These are phyloP conservation scores for Ophiocordyceps unilateralis DNA, from an alignment of 2,329 filamentous ascomycete genomes.

Conservation along the genomic window DNA sequence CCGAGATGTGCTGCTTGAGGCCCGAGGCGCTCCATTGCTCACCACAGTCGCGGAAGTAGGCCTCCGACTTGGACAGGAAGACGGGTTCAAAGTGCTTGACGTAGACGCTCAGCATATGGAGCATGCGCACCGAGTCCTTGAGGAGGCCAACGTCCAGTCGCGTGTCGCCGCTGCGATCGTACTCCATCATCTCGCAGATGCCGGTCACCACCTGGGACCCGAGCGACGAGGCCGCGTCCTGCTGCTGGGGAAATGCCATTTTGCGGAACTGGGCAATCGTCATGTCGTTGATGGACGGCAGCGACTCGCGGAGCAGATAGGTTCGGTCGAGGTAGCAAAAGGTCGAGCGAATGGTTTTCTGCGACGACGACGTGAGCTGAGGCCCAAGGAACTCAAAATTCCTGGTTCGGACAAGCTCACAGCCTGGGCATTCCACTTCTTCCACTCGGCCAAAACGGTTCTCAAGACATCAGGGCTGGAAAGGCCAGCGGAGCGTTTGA, in stretches of 20 bases:
- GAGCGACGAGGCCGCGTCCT: conserved; percentile 4
- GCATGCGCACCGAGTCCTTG: conserved; percentile 59
- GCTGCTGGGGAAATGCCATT: conserved; percentile 24
- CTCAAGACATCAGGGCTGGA: conserved; percentile 48
- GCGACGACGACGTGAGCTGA: not conserved
- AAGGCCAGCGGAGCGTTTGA: conserved; percentile 30
- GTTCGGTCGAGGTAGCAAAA: conserved; percentile 92
- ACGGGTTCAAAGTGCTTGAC: conserved; percentile 60
- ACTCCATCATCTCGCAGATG: conserved; percentile 58
- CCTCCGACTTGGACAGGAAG: conserved; percentile 49
- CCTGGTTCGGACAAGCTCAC: conserved; percentile 27
- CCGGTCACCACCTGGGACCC: conserved; percentile 23
- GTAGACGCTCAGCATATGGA: conserved; percentile 75
- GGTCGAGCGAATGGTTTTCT: conserved; percentile 67
- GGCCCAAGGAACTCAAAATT: not conserved
- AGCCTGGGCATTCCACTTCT: conserved; percentile 60
- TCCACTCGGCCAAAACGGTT: conserved; percentile 44
- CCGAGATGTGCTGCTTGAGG: conserved; percentile 59
- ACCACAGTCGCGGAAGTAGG: conserved; percentile 55
- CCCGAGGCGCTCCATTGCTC: conserved; percentile 43
- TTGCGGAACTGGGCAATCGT: conserved; percentile 58
- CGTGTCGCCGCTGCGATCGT: conserved; percentile 43
- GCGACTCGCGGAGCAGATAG: conserved; percentile 59
- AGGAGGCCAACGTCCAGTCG: conserved; percentile 49
- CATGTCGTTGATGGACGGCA: conserved; percentile 64